These are phyloP conservation scores for Isoetes taiwanensis DNA, from an alignment of 75 land plant genomes.

Conservation along the genomic window DNA sequence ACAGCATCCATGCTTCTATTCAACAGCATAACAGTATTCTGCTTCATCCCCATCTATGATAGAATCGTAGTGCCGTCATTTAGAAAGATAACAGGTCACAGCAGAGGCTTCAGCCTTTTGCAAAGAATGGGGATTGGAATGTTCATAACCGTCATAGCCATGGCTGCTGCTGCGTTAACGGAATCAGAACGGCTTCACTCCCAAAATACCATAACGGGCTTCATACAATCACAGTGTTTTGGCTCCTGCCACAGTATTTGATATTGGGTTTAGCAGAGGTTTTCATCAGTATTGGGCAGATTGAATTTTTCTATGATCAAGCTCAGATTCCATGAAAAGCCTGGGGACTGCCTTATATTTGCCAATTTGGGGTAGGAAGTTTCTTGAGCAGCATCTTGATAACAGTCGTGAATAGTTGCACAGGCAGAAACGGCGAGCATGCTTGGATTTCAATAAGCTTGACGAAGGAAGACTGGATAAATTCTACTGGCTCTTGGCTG, in stretches of 20 bases:
- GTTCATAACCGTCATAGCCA: slow-evolving; percentile 13
- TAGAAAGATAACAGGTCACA: neutral
- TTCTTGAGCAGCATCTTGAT: slow-evolving; percentile 21
- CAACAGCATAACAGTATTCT: slow-evolving; percentile 7
- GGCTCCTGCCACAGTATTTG: slow-evolving; percentile 12
- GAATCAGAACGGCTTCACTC: slow-evolving; percentile 35
- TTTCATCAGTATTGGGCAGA: slow-evolving; percentile 8
- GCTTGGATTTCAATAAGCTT: no score
- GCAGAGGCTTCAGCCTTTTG: slow-evolving; percentile 17
- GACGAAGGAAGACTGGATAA: slow-evolving; percentile 44
- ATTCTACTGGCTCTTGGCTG: slow-evolving; percentile 50
- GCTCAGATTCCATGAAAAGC: slow-evolving; percentile 6
- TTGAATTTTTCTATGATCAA: slow-evolving; percentile 14
- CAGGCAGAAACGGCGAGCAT: no score
- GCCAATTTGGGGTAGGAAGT: slow-evolving; percentile 1
- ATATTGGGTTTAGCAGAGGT: slow-evolving; percentile 9
- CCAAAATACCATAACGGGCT: no score
- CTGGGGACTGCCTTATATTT: slow-evolving; percentile 10
- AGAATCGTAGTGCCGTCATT: slow-evolving; percentile 7
- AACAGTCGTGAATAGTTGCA: slow-evolving; percentile 17
- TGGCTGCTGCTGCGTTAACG: slow-evolving; percentile 20
- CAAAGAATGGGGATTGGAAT: slow-evolving; percentile 32
- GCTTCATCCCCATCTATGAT: slow-evolving; percentile 11
- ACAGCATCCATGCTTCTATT: slow-evolving; percentile 32
- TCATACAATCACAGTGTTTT: slow-evolving; percentile 9